Percentiles rank a stretch among this genome's conserved stretches.
Conservation (phyloP, 2,329 filamentous ascomycete genomes). For the Aspergillus novoparasiticus region DNA sequence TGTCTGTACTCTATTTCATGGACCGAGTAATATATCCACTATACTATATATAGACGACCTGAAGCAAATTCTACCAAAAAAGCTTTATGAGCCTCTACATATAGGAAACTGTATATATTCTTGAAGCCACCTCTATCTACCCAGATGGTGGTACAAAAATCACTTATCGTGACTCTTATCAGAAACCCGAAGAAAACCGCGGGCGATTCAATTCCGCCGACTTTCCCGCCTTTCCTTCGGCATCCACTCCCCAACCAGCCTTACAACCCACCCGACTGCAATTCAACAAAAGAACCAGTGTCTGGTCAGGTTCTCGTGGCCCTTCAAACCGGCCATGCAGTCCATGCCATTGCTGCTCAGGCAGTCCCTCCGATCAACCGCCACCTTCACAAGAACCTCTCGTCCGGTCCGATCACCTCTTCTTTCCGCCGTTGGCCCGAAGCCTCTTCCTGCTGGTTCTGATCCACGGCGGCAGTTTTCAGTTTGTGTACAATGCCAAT, state of each 20-base stretch:
- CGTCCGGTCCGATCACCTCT: slow-evolving; percentile 26
- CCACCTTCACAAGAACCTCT: slow-evolving; percentile 27
- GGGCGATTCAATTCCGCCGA: slow-evolving; percentile 9
- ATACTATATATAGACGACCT: neutral
- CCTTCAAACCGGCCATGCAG: slow-evolving; percentile 39
- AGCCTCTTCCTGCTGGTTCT: slow-evolving; percentile 23
- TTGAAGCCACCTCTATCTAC: neutral
- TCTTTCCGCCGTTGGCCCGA: slow-evolving; percentile 22
- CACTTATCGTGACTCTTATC: slow-evolving; percentile 6
- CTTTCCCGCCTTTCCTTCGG: slow-evolving; percentile 14
- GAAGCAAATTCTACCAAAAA: neutral
- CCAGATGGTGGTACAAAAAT: neutral
- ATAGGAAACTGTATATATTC: neutral
- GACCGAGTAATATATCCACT: neutral
- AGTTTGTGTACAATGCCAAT: slow-evolving; percentile 48
- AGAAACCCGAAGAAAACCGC: slow-evolving; percentile 10
- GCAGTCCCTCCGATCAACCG: slow-evolving; percentile 38
- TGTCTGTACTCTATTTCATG: neutral
- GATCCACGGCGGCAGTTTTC: slow-evolving; percentile 36
- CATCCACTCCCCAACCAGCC: slow-evolving; percentile 4
- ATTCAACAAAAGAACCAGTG: slow-evolving; percentile 21
- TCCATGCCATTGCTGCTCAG: slow-evolving; percentile 43
- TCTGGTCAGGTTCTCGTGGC: slow-evolving; percentile 24
- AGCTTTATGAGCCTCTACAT: neutral
- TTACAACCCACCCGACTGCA: slow-evolving; percentile 1